phyloP scores from a whole-genome alignment of 306 rosid species.

The Cucumis cinereus region DNA sequence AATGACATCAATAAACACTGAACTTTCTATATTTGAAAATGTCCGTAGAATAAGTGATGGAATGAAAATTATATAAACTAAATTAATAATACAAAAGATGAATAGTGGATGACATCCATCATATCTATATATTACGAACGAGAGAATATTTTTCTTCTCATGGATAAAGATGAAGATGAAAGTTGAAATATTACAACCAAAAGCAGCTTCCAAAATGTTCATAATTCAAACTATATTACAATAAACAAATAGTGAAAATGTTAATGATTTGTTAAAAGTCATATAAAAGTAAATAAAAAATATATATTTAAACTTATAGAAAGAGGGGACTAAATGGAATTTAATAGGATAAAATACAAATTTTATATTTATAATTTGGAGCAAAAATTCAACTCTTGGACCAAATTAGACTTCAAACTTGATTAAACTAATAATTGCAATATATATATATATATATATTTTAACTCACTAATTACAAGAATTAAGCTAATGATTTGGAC shows the following conservation, averaged over 20 bases:
- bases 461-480: neutral
- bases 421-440: neutral
- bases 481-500: neutral
- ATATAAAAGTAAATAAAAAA: neutral
- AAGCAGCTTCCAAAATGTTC: neutral
- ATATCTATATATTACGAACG: no score
- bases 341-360: neutral
- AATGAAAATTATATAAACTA: neutral
- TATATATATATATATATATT: no score
- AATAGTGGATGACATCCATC: neutral
- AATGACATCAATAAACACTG: no score
- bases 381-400: neutral
- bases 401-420: neutral
- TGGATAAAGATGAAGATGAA: neutral
- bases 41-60: no score
- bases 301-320: neutral
- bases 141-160: no score
- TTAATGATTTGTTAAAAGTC: neutral
- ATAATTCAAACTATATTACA: neutral
- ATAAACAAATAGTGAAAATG: neutral
- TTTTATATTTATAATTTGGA: neutral
- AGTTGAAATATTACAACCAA: neutral
- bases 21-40: no score
- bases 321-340: neutral
- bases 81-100: no score